These are phyloP conservation scores for Aspergillus spinulosporus DNA, from an alignment of 2,329 filamentous ascomycete genomes.

Conservation along the genomic window DNA sequence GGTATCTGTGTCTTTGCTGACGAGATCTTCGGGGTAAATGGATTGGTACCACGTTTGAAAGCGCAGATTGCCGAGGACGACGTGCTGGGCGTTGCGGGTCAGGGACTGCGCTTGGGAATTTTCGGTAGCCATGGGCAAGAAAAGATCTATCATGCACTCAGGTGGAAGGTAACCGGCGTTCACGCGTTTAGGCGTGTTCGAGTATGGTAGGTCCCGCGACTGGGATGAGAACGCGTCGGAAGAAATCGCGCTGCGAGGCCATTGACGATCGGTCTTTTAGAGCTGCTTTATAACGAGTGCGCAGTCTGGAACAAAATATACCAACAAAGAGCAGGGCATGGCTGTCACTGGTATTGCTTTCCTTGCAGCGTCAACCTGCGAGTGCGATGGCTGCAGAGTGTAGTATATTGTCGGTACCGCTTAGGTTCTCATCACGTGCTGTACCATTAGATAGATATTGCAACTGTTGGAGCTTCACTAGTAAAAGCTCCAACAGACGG, in stretches of 20 bases:
- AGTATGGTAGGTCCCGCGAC: constrained; percentile 2
- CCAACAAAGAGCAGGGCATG: neutral
- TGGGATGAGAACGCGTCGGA: constrained; percentile 6
- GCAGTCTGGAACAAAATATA: neutral
- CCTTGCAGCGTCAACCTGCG: too few species aligned
- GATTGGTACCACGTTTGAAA: constrained; percentile 93
- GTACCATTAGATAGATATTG: neutral
- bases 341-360: neutral
- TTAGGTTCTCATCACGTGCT: neutral
- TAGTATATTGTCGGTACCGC: neutral
- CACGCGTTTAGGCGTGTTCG: neutral
- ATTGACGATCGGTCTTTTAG: constrained; percentile 11
- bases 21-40: constrained; percentile 75
- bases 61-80: constrained; percentile 78
- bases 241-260: constrained; percentile 12
- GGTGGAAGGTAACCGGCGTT: neutral
- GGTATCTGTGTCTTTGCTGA: constrained; percentile 53
- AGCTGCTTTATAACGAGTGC: too few species aligned
- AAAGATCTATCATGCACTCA: neutral
- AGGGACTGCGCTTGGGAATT: constrained; percentile 35
- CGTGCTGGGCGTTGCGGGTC: constrained; percentile 80
- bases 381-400: too few species aligned
- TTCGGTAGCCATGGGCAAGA: constrained; percentile 31
- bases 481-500: too few species aligned
- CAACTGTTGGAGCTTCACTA: neutral